Conservation (phyloP, 345 rosid species). For the Eucalyptus tenuipes region DNA sequence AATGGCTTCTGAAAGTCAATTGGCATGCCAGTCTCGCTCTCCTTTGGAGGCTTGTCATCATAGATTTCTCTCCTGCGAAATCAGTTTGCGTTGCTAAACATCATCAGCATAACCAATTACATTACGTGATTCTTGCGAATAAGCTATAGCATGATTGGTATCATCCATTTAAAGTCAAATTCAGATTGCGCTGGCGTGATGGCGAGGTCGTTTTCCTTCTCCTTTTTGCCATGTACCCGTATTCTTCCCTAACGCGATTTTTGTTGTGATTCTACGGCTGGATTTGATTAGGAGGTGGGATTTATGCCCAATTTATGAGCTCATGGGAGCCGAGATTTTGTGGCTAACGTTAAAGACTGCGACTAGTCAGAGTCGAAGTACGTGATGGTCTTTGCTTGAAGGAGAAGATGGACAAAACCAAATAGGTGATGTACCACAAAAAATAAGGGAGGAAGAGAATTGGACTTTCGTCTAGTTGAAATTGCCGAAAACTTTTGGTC, state of each 20-base stretch:
- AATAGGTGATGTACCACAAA: background rate
- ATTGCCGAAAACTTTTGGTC: background rate
- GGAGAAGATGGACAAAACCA: background rate
- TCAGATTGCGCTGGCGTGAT: background rate
- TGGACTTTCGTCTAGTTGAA: background rate
- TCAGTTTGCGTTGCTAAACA: background rate
- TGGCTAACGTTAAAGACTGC: background rate
- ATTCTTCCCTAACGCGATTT: background rate
- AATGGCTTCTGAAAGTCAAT: background rate
- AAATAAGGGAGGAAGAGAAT: background rate
- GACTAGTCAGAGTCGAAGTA: background rate
- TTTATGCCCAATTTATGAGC: background rate
- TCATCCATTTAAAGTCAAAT: background rate
- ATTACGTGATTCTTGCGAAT: background rate
- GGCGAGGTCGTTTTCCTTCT: background rate
- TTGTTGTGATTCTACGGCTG: background rate
- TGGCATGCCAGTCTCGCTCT: background rate
- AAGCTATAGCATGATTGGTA: background rate
- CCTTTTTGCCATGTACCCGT: background rate
- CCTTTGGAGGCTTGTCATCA: background rate
- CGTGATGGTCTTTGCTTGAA: background rate
- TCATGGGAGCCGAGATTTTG: background rate
- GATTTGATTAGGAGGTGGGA: background rate
- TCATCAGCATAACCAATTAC: background rate
- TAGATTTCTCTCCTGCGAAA: background rate